These are phyloP conservation scores for Guadua angustifolia DNA, from an alignment of 176 grass and related monocot species.

Conservation along the genomic window DNA sequence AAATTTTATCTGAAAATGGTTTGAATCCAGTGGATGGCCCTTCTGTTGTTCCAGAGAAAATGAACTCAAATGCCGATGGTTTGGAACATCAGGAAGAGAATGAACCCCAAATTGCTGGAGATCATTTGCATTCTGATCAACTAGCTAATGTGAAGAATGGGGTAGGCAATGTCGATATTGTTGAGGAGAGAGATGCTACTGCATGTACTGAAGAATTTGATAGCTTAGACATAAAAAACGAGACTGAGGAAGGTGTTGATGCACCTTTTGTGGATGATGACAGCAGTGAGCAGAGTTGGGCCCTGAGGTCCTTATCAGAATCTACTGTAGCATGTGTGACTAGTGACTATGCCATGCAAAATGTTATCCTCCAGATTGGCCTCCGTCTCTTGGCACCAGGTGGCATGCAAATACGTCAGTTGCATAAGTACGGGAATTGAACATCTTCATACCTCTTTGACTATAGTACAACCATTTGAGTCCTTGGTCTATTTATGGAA, in stretches of 20 bases:
- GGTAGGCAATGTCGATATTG: neutral
- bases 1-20: conserved; percentile 36
- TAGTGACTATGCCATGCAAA: conserved; percentile 97
- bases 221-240: conserved; percentile 55
- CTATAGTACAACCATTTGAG: neutral
- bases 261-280: conserved; percentile 55
- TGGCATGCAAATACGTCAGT: conserved; percentile 90
- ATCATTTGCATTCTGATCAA: conserved; percentile 36
- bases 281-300: conserved; percentile 88
- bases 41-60: conserved; percentile 37
- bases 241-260: conserved; percentile 52
- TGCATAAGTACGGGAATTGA: conserved; percentile 68
- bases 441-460: neutral
- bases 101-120: conserved; percentile 40
- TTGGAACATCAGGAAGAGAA: conserved; percentile 42
- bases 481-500: neutral
- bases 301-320: conserved; percentile 85
- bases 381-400: conserved; percentile 85
- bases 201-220: conserved; percentile 55
- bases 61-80: conserved; percentile 1
- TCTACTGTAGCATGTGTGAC: conserved; percentile 90
- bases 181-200: conserved; percentile 32
- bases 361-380: conserved; percentile 95
- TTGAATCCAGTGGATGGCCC: conserved; percentile 11
- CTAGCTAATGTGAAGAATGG: neutral